Evolutionary conservation across 2,329 filamentous ascomycete species (phyloP).

Genomic region (Aspergillus tubingensis): DNA sequence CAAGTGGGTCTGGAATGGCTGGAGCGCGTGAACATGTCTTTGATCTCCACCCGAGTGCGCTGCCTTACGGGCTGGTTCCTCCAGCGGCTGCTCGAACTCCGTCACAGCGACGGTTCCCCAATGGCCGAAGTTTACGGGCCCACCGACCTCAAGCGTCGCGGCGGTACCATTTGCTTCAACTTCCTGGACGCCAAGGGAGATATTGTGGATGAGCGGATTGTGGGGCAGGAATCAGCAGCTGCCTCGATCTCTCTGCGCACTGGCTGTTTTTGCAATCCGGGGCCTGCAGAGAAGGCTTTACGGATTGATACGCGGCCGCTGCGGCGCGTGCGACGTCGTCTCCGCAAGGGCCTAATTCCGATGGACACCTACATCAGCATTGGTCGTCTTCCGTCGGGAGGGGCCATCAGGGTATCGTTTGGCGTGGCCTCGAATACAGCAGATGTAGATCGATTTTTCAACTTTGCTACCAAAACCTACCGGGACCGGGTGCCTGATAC

Average conservation of each 20-base stretch:
- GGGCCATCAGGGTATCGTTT: constrained; percentile 12
- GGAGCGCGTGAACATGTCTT: background rate
- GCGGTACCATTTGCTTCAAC: constrained; percentile 10
- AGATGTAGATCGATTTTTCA: constrained; percentile 15
- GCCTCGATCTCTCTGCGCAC: constrained; percentile 11
- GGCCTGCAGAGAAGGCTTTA: constrained; percentile 8
- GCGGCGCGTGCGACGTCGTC: background rate
- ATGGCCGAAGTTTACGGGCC: constrained; percentile 13
- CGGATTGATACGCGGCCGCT: background rate
- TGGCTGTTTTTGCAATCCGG: constrained; percentile 15
- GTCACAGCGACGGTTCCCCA: constrained; percentile 3
- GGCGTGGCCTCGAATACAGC: constrained; percentile 9
- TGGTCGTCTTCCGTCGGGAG: constrained; percentile 9
- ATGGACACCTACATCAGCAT: constrained; percentile 10
- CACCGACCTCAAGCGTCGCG: background rate
- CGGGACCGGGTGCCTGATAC: constrained; percentile 9
- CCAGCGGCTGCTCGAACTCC: constrained; percentile 7
- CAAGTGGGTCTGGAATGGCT: constrained; percentile 11
- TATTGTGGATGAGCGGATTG: constrained; percentile 15
- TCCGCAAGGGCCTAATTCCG: background rate
- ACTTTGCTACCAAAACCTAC: background rate
- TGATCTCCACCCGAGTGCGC: constrained; percentile 10
- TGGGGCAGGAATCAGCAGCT: constrained; percentile 9
- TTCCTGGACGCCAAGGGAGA: constrained; percentile 7
- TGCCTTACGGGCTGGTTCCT: constrained; percentile 13